Conservation (phyloP, 83 land plant genomes). For the Thuja plicata region DNA sequence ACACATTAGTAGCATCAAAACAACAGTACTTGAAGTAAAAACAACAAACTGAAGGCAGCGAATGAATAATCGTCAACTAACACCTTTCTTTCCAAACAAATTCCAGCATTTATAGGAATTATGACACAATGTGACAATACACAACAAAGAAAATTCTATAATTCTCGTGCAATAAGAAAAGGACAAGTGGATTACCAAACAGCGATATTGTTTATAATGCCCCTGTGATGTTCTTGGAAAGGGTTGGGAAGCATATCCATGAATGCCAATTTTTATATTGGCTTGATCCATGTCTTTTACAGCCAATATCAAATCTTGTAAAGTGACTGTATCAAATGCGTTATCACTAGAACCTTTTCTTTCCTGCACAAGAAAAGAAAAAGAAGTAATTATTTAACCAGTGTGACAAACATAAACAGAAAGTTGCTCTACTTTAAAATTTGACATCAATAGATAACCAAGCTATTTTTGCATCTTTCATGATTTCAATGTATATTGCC, state of each 20-base stretch:
- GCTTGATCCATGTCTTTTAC: constrained; percentile 18
- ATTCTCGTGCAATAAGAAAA: not conserved
- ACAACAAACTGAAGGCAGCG: not conserved
- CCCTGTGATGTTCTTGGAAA: constrained; percentile 33
- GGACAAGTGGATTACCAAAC: constrained; percentile 23
- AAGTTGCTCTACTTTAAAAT: not conserved
- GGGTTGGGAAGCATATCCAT: constrained; percentile 17
- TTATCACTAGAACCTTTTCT: constrained; percentile 7
- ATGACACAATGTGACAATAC: too few species aligned
- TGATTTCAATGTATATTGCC: not conserved
- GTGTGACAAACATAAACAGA: not conserved
- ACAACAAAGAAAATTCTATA: not conserved
- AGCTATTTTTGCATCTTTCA: not conserved
- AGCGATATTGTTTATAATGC: constrained; percentile 35
- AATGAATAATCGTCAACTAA: not conserved
- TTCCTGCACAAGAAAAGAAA: constrained; percentile 17
- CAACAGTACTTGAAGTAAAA: not conserved
- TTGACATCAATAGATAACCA: not conserved
- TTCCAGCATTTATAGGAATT: not conserved
- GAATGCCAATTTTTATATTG: constrained; percentile 5
- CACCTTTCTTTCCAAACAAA: not conserved
- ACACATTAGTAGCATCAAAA: not conserved
- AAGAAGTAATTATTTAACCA: not conserved
- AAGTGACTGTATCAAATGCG: constrained; percentile 4
- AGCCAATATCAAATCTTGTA: constrained; percentile 22